These are phyloP conservation scores for Eragrostis curvula DNA, from an alignment of 176 grass and related monocot genomes.

Conservation along the genomic window DNA sequence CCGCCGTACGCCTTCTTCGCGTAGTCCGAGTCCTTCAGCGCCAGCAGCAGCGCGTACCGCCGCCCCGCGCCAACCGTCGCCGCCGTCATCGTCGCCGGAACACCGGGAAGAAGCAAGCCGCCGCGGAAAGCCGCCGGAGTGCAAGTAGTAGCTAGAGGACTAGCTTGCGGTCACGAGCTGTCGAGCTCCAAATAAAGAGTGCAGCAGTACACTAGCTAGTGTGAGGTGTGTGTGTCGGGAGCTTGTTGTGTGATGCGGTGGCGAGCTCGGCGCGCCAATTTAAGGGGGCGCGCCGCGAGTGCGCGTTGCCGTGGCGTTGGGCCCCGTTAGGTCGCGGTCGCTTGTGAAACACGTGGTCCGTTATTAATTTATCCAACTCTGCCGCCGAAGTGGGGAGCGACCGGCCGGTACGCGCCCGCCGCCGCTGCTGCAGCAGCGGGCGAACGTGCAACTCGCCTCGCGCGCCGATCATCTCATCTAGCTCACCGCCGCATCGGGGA, in stretches of 20 bases:
- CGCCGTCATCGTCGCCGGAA: not conserved
- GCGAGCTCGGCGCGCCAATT: not conserved
- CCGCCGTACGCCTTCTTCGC: slow-evolving; percentile 56
- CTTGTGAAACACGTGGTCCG: not conserved
- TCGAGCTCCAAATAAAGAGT: not conserved
- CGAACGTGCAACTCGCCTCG: not conserved
- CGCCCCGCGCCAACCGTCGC: not conserved
- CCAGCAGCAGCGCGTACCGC: slow-evolving; percentile 55
- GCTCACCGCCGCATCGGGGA: not conserved
- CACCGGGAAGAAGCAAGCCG: not conserved
- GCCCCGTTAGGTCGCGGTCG: not conserved
- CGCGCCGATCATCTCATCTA: not conserved
- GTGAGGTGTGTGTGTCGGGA: not conserved
- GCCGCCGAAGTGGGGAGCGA: not conserved
- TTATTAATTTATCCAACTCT: not conserved
- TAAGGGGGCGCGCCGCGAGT: not conserved
- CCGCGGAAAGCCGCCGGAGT: not conserved
- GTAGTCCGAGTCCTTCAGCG: slow-evolving; percentile 61
- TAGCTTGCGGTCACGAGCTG: no score
- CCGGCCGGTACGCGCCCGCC: not conserved
- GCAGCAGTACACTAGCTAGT: not conserved
- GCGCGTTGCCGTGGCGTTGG: not conserved
- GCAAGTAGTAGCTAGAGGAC: not conserved
- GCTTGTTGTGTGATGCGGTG: not conserved
- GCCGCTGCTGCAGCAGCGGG: not conserved